These are phyloP conservation scores for Peronospora destructor DNA, from an alignment of 352 stramenopile species.

Conservation along the genomic window DNA sequence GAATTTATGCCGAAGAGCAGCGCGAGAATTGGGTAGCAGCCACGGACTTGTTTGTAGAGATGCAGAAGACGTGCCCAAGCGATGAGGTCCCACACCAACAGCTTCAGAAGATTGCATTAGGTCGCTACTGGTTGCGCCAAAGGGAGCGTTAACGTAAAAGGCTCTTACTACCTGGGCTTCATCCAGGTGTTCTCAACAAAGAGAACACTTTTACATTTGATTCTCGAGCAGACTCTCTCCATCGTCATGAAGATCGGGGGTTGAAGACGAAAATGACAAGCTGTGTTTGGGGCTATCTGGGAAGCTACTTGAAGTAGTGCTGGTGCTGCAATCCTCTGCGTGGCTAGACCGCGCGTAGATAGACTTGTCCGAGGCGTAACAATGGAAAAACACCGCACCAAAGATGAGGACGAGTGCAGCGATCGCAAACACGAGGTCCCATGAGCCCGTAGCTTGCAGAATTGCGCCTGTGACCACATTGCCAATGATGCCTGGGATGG, in stretches of 20 bases:
- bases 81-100: slow-evolving; percentile 47
- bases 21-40: slow-evolving; percentile 56
- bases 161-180: neutral
- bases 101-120: slow-evolving; percentile 56
- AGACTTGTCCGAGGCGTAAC: slow-evolving; percentile 64
- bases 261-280: slow-evolving; percentile 27
- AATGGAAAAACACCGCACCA: slow-evolving; percentile 70
- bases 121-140: slow-evolving; percentile 47
- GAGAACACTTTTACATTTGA: slow-evolving; percentile 10
- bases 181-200: neutral
- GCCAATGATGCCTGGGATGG: slow-evolving; percentile 75
- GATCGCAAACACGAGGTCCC: slow-evolving; percentile 82
- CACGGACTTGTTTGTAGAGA: slow-evolving; percentile 67
- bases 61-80: slow-evolving; percentile 46
- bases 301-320: slow-evolving; percentile 30
- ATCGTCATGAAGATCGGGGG: slow-evolving; percentile 40
- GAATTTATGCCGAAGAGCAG: slow-evolving; percentile 63
- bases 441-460: slow-evolving; percentile 55
- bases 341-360: slow-evolving; percentile 38
- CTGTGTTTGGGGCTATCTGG: slow-evolving; percentile 25
- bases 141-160: slow-evolving; percentile 16
- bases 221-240: slow-evolving; percentile 48
- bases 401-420: slow-evolving; percentile 62
- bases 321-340: slow-evolving; percentile 20
- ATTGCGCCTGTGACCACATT: slow-evolving; percentile 83